phyloP scores from a whole-genome alignment of 106 monocot genomes.

The Dioscorea dumetorum region DNA sequence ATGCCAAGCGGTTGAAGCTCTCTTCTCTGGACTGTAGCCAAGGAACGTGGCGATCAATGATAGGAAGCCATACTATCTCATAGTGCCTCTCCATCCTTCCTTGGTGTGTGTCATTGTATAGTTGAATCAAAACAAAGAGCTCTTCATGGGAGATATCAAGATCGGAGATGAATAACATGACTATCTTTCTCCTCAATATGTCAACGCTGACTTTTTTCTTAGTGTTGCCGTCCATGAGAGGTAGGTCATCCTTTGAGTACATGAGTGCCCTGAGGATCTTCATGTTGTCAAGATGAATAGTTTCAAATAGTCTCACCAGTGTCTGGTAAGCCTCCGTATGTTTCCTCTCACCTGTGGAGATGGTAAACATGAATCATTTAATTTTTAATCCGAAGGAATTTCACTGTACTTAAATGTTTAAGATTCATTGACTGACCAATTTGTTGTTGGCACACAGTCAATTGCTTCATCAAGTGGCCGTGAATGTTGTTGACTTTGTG shows the following conservation, averaged over 20 bases:
- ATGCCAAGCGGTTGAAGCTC: conserved; percentile 29
- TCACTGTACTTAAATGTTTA: too few species aligned
- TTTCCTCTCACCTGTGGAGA: conserved; percentile 47
- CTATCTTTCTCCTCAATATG: conserved; percentile 64
- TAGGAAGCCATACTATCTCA: conserved; percentile 75
- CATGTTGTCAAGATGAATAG: conserved; percentile 67
- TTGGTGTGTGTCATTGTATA: conserved; percentile 57
- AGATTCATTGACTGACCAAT: conserved; percentile 31
- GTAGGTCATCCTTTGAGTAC: conserved; percentile 53
- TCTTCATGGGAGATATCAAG: conserved; percentile 61
- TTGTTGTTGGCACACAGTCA: conserved; percentile 28
- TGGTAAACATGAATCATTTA: neutral
- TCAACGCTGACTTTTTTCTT: conserved; percentile 55
- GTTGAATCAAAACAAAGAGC: conserved; percentile 63
- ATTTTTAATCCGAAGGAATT: too few species aligned
- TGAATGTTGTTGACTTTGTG: conserved; percentile 67
- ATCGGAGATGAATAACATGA: conserved; percentile 67
- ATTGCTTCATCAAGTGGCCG: conserved; percentile 55
- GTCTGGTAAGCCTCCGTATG: conserved; percentile 53
- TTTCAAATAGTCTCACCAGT: conserved; percentile 56
- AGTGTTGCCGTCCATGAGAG: conserved; percentile 43
- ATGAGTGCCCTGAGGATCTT: conserved; percentile 66
- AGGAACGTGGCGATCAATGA: conserved; percentile 46
- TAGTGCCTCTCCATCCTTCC: conserved; percentile 57
- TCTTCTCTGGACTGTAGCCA: conserved; percentile 33